Base-by-base conservation (phyloP, 306 rosid species). In the Sphenostylis stenocarpa region DNA sequence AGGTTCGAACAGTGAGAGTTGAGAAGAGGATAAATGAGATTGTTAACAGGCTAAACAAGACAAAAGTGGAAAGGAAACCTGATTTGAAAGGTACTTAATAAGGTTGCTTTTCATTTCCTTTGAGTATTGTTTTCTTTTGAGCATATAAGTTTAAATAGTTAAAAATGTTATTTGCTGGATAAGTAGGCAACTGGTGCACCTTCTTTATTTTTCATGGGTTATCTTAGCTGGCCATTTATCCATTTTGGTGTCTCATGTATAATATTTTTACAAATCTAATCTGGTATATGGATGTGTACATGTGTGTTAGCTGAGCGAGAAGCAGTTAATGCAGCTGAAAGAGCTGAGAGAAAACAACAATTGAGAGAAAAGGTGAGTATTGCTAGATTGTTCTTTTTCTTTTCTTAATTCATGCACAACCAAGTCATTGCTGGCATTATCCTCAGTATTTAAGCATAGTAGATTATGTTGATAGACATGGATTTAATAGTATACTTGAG, bases 21-120 rank as follows among this genome's bases (percentile, higher is more conserved):
- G 97, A 91, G 93, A 95, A 92, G 87, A 89, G 96, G 84, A 73
- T 92, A 79, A 92, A 95, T 78, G 99, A 92, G 88, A 79, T 92
- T 44, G 91, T 92, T 34, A 95, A 95, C 81, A 84, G 96, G 81
- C 85, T 95, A 86, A 95, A 92, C 90, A 88, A 81, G 84, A 85
- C 99, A 38, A 95, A 92, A 77, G 97, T 92, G 88, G 97, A 89
- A 91, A 87, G 94, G 70, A 91, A 84, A 60, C 92, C 99, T 62
- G 97, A 95, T 92, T 87, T 95, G 82, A 92, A 92, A 89, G 99
- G 99, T 95, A 80, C 45, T 75, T 70, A 10, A 14, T 26, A 73
- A 73, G 43, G 77, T 63, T 28, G 36, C 75, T 33, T n/a, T n/a
- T 75, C 23, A 16, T 79, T 73, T 77, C 57, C 8, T 68, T 38